A percentile compares a stretch with the other conserved stretches of the same genome.
These are phyloP conservation scores for Sphagnum magellanicum DNA, from an alignment of 228 moss, liverwort and hornwort species.

Conservation along the genomic window DNA sequence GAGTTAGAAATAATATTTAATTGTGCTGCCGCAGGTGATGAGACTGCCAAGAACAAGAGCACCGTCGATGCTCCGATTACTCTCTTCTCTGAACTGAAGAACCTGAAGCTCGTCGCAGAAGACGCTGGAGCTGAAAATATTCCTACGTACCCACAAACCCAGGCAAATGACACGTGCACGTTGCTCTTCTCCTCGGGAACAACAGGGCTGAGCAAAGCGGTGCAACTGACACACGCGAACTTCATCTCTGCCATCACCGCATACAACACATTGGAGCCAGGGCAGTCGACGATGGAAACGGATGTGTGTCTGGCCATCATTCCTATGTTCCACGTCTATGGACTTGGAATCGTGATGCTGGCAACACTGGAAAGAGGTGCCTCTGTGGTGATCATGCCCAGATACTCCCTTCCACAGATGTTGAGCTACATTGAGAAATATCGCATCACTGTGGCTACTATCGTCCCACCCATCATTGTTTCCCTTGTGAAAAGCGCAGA, in stretches of 20 bases:
- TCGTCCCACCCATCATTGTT: constrained; percentile 31
- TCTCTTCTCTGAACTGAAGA: constrained; percentile 3
- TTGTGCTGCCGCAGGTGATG: constrained; percentile 3
- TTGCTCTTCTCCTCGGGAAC: constrained; percentile 48
- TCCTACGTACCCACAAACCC: background rate
- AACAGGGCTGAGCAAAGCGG: constrained; percentile 35
- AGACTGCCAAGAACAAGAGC: background rate
- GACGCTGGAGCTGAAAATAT: background rate
- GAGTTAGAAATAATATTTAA: background rate
- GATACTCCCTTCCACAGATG: constrained; percentile 24
- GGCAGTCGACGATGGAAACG: constrained; percentile 2
- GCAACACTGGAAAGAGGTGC: constrained; percentile 13
- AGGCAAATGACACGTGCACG: constrained; percentile 37
- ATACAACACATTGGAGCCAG: constrained; percentile 2
- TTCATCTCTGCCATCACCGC: constrained; percentile 17
- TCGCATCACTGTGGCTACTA: constrained; percentile 12
- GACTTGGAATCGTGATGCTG: constrained; percentile 19
- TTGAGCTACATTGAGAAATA: constrained; percentile 21
- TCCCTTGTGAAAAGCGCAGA: constrained; percentile 32
- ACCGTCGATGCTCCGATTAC: background rate
- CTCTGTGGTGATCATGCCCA: constrained; percentile 20
- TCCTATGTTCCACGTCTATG: constrained; percentile 47
- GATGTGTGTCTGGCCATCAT: constrained; percentile 15
- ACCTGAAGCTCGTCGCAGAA: background rate
- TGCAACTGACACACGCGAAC: constrained; percentile 32